Evolutionary conservation across 129 eudicot genomes (phyloP), one percentile per base, ranked within the genome.

Genomic region (Lactuca sativa): DNA sequence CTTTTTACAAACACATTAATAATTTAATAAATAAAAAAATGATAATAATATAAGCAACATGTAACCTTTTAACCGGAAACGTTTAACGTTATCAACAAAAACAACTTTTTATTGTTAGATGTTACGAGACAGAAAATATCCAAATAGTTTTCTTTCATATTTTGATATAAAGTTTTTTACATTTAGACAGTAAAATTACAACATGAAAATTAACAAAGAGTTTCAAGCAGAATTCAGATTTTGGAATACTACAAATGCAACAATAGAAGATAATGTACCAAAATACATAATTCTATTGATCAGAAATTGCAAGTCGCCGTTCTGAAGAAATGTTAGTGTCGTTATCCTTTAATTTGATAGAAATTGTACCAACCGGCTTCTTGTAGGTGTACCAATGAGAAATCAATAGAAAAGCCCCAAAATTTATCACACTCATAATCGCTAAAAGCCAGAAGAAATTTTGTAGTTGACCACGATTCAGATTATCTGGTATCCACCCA

Each of bases 401-500:
- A 59, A 85, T 78, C 61, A 80, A 65, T 3, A 83, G 66, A 76
- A 66, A 83, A 30, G 13, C 71, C 15, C 84, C 88, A 7, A 80
- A 73, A 80, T 84, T 84, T 8, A 84, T 18, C 66, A 77, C 80
- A 53, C 88, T 84, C 31, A 84, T 25, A 56, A 80, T 71, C 4
- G 85, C 88, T 59, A 80, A 77, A 14, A 84, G 78, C 88, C 85
- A 77, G 53, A 80, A 86, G 51, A 84, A 84, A 63, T 84, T 80
- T 14, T 84, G 82, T 40, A 84, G 64, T 9, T 63, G 80, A 7
- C 88, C 88, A 30, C 37, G 80, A 37, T 84, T 84, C 66, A 86
- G 8, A 56, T 86, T 82, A 63, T 85, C 87, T 0, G 90, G 87
- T 63, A 85, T 85, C 87, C 85, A 85, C 8, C 90, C 90, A 12